A percentile compares a stretch with the other conserved stretches of the same genome.
These are phyloP conservation scores for Clonostachys sp. DNA, from an alignment of 2,329 filamentous ascomycete species.

Conservation along the genomic window DNA sequence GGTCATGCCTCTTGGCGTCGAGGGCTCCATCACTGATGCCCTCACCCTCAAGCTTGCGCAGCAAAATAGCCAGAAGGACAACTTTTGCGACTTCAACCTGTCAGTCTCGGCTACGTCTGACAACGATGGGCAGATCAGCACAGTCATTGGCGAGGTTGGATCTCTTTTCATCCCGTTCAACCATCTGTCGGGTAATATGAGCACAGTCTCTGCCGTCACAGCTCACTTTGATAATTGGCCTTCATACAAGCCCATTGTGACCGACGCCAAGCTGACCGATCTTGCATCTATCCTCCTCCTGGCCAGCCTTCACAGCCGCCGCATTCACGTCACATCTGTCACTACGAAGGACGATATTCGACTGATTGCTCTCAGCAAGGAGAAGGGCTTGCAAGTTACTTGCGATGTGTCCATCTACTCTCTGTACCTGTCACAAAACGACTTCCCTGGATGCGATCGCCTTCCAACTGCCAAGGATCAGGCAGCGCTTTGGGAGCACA, in stretches of 20 bases:
- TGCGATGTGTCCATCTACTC: constrained; percentile 81
- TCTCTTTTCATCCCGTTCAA: constrained; percentile 83
- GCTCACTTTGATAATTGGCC: constrained; percentile 78
- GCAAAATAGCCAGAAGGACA: constrained; percentile 61
- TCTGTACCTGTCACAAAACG: constrained; percentile 67
- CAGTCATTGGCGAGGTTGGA: constrained; percentile 68
- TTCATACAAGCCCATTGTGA: constrained; percentile 72
- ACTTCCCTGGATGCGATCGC: constrained; percentile 63
- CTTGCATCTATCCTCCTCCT: constrained; percentile 75
- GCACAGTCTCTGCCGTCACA: constrained; percentile 75
- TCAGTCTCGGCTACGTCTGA: constrained; percentile 69
- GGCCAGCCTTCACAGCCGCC: constrained; percentile 72
- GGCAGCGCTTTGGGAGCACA: constrained; percentile 67
- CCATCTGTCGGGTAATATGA: constrained; percentile 76
- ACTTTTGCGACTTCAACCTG: constrained; percentile 76
- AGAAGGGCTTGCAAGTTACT: constrained; percentile 76
- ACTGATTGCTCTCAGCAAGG: constrained; percentile 72
- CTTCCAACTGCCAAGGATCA: constrained; percentile 67
- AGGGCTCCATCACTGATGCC: constrained; percentile 69
- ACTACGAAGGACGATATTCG: constrained; percentile 76
- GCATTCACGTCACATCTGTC: constrained; percentile 75
- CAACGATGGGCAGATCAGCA: constrained; percentile 71
- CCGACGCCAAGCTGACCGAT: constrained; percentile 76
- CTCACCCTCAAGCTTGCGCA: constrained; percentile 68
- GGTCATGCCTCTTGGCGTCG: constrained; percentile 70